These are phyloP conservation scores for Colletotrichum tropicicola DNA, from an alignment of 2,329 filamentous ascomycete genomes.

Conservation along the genomic window DNA sequence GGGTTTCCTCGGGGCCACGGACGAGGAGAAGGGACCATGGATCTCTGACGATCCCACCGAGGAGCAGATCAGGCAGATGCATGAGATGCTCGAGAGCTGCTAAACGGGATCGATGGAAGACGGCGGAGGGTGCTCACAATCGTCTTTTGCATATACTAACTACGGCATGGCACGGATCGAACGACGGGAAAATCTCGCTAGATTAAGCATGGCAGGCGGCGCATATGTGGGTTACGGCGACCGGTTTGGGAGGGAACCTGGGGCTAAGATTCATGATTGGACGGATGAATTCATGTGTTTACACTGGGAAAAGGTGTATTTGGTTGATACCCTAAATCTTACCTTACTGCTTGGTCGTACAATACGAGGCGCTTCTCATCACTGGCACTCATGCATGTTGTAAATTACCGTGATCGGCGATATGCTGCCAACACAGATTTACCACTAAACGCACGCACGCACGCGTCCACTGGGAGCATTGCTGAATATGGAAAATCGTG, in stretches of 20 bases:
- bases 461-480: too few relatives aligned
- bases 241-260: slow-evolving; percentile 7
- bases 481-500: neutral
- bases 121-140: neutral
- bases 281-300: slow-evolving; percentile 1
- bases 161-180: neutral
- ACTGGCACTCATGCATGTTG: too few relatives aligned
- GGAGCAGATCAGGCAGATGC: slow-evolving; percentile 69
- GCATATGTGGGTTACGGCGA: slow-evolving; percentile 1
- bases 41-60: slow-evolving; percentile 75
- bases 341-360: neutral
- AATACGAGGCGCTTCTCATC: too few relatives aligned
- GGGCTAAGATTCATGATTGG: slow-evolving; percentile 14
- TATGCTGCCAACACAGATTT: too few relatives aligned
- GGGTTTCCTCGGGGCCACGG: slow-evolving; percentile 80
- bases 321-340: slow-evolving; percentile 30
- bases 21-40: slow-evolving; percentile 90
- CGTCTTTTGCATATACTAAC: neutral
- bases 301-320: slow-evolving; percentile 5
- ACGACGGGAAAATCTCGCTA: neutral
- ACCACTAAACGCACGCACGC: too few relatives aligned
- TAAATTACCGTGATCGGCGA: too few relatives aligned
- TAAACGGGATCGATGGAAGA: slow-evolving; percentile 28
- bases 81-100: slow-evolving; percentile 52
- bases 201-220: slow-evolving; percentile 13